Evolutionary conservation across 345 rosid species (phyloP), one percentile per base, ranked within the genome.

Genomic region (Rhodomyrtus tomentosa): DNA sequence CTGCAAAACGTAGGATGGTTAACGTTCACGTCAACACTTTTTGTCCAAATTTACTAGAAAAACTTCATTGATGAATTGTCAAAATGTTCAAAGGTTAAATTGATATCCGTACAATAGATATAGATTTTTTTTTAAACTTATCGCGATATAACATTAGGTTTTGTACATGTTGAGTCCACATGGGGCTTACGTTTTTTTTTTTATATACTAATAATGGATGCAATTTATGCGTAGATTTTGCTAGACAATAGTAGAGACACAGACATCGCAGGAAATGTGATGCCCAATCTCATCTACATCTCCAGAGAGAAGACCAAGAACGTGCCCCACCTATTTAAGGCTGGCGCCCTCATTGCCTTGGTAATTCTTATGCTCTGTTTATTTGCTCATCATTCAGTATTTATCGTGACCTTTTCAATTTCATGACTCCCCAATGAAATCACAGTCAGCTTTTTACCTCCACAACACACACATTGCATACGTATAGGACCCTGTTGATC

Each of bases 321-420:
- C 49, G 88, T 88, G 52, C 89, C 84, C 21, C 98, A 94, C 86
- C 87, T 93, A 84, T 96, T 89, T 85, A 96, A 96, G 87, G 96
- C 94, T 16, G 99, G 99, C 58, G 98, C 99, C 85, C 95, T 94
- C 50, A 96, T 94, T 82, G 89, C 87, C 10, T 83, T 94, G 83
- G 84, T 83, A 81, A 72, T 36, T 25, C 8, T n/a, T 11, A 16
- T 56, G 32, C n/a, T n/a, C 32, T 5, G 12, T 51, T n/a, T 56
- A 56, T n/a, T 56, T n/a, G 15, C 18, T 12, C 68, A 14, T 15
- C 20, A 15, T 51, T 51, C 6, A 15, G 16, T 51, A 15, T 14
- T 4, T 51, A 15, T 4, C 16, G 20, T 50, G 52, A 56, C 15
- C 2, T n/a, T 11, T 56, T n/a, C 18, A 12, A 11, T 56, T 52